Conservation (phyloP, 2,329 filamentous ascomycete genomes). For the Paraconiothyrium sp. region DNA sequence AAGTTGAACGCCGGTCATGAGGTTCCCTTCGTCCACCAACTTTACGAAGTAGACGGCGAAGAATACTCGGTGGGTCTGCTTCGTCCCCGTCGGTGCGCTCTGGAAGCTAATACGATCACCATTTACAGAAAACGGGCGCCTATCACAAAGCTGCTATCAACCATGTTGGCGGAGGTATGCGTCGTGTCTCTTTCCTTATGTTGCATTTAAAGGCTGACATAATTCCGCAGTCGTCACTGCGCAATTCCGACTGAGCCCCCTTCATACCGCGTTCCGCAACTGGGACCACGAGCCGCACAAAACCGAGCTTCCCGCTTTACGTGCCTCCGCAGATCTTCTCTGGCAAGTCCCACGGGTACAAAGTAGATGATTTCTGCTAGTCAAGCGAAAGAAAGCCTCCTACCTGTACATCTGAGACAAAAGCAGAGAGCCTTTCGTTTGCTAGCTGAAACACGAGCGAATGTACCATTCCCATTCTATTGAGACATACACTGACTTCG, state of each 20-base stretch:
- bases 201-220: background rate
- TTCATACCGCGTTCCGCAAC: background rate
- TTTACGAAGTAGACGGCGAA: conserved; percentile 23
- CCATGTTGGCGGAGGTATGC: conserved; percentile 4
- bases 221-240: conserved; percentile 12
- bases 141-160: conserved; percentile 22
- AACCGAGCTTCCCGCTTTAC: conserved; percentile 25
- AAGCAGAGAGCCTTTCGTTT: too few relatives aligned
- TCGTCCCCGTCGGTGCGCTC: background rate
- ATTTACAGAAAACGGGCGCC: conserved; percentile 26
- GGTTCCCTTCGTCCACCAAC: conserved; percentile 26
- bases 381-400: too few relatives aligned
- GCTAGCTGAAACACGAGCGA: too few relatives aligned
- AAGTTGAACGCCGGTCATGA: conserved; percentile 14
- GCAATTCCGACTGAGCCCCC: conserved; percentile 9
- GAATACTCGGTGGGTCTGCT: conserved; percentile 22
- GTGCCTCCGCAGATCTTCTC: conserved; percentile 28
- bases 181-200: background rate
- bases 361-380: too few relatives aligned
- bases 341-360: conserved; percentile 12
- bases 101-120: background rate
- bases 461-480: too few relatives aligned
- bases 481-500: too few relatives aligned
- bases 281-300: conserved; percentile 8
- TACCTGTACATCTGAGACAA: too few relatives aligned